Conservation (phyloP, 371 early-diverging fungal species). For the Dinochytrium kinnereticum region DNA sequence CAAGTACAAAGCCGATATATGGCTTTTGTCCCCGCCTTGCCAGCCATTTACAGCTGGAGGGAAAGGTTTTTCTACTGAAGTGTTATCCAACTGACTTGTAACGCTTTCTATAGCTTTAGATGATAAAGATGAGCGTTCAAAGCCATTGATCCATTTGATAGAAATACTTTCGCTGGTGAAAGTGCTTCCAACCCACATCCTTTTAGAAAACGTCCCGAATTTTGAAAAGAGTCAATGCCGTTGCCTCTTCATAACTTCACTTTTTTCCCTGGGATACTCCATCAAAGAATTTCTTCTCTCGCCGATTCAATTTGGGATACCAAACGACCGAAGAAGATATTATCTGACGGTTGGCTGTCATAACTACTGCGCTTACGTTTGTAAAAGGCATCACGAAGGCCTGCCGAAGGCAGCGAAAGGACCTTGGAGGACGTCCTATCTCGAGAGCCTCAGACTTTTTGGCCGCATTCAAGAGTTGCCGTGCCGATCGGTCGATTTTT, state of each 20-base stretch:
- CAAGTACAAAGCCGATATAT: conserved; percentile 62
- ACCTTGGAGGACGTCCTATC: neutral
- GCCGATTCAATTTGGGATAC: conserved; percentile 45
- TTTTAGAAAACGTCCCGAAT: conserved; percentile 64
- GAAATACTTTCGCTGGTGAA: conserved; percentile 32
- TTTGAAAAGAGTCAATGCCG: conserved; percentile 57
- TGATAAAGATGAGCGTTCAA: conserved; percentile 50
- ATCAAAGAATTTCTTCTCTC: conserved; percentile 60
- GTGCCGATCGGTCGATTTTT: conserved; percentile 49
- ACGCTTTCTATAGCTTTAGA: conserved; percentile 43
- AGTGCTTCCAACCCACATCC: conserved; percentile 43
- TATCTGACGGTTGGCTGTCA: conserved; percentile 35
- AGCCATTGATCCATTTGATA: conserved; percentile 51
- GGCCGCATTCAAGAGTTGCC: neutral
- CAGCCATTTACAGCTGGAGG: conserved; percentile 60
- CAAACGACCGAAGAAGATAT: conserved; percentile 41
- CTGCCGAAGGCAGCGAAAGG: neutral
- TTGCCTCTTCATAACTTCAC: conserved; percentile 55
- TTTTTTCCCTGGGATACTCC: conserved; percentile 67
- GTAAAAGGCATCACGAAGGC: neutral
- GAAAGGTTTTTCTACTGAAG: too few relatives aligned
- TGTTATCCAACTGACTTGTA: too few relatives aligned
- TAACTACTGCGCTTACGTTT: neutral
- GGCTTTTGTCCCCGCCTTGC: conserved; percentile 85
- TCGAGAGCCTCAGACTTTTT: neutral